These are phyloP conservation scores for Phytopythium boreale DNA, from an alignment of 352 stramenopile genomes.

Conservation along the genomic window DNA sequence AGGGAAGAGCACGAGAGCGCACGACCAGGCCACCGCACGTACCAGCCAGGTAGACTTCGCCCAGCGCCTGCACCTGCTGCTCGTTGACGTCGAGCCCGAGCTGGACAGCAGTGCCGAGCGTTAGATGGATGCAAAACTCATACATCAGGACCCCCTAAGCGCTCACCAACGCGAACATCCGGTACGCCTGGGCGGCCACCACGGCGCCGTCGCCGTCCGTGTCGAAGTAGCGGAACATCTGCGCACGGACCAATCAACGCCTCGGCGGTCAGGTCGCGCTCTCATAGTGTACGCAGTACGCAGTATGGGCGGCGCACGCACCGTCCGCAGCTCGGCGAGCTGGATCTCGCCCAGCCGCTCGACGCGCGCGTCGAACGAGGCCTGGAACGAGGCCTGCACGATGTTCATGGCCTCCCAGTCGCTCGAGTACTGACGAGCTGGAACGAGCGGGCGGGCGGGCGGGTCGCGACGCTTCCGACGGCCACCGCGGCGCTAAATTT, in stretches of 20 bases:
- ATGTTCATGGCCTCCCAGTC: constrained; percentile 36
- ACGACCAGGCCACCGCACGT: background rate
- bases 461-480: background rate
- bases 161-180: constrained; percentile 59
- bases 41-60: constrained; percentile 65
- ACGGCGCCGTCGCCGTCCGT: constrained; percentile 60
- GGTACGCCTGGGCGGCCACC: constrained; percentile 47
- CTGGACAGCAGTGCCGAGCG: constrained; percentile 17
- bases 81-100: constrained; percentile 55
- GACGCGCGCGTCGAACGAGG: constrained; percentile 59
- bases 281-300: no score
- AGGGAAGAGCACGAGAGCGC: background rate
- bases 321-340: constrained; percentile 46
- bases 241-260: background rate
- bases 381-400: constrained; percentile 60
- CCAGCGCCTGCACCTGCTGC: constrained; percentile 46
- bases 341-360: constrained; percentile 46
- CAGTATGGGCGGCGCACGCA: constrained; percentile 9
- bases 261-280: background rate
- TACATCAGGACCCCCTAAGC: background rate
- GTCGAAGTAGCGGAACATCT: constrained; percentile 81
- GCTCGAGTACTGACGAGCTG: no score
- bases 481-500: background rate
- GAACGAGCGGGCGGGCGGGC: background rate
- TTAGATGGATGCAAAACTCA: background rate